Conservation (phyloP, 192 early-diverging fungal genomes). For the Endogone sp. region DNA sequence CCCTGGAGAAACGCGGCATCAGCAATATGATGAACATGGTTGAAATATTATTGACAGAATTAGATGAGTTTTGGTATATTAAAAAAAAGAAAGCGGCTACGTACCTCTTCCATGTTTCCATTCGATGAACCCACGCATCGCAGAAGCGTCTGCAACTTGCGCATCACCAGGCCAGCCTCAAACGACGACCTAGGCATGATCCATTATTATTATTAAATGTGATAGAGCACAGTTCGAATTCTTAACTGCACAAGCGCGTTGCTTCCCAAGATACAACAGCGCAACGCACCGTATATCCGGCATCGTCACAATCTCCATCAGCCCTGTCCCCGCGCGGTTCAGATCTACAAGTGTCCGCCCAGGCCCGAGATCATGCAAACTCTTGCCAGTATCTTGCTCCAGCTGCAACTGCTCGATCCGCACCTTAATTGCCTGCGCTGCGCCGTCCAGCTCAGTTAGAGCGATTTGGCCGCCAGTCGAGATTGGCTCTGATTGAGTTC, state of each 20-base stretch:
- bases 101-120: conserved; percentile 83
- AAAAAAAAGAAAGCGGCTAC: not conserved
- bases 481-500: conserved; percentile 59
- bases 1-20: conserved; percentile 44
- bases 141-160: conserved; percentile 73
- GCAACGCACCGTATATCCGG: conserved; percentile 71
- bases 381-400: conserved; percentile 91
- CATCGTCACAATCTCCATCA: conserved; percentile 91
- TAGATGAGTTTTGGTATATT: not conserved
- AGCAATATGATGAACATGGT: not conserved
- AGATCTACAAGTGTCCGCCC: conserved; percentile 72
- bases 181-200: conserved; percentile 45
- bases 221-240: too few species aligned
- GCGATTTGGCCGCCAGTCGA: conserved; percentile 65
- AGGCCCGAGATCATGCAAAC: conserved; percentile 54
- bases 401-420: conserved; percentile 85
- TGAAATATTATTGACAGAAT: not conserved
- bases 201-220: not conserved
- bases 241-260: too few species aligned
- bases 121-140: conserved; percentile 67
- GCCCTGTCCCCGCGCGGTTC: conserved; percentile 81
- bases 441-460: conserved; percentile 55
- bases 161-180: conserved; percentile 71
- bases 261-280: too few species aligned
- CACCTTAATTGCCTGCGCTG: conserved; percentile 44